Conservation (phyloP, 345 rosid genomes). For the Eucalyptus camaldulensis region DNA sequence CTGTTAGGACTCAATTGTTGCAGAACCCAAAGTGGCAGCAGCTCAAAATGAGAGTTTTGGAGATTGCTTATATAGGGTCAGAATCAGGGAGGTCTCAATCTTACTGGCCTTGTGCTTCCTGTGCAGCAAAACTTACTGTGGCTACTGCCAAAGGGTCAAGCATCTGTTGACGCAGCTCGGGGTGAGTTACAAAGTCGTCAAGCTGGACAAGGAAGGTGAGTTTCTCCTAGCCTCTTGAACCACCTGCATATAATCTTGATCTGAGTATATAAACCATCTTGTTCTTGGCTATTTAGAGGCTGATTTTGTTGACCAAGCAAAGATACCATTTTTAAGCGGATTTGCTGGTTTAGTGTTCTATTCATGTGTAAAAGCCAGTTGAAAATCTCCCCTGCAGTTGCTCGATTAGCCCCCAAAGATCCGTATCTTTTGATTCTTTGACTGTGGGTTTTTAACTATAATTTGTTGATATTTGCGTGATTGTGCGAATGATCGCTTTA, state of each 20-base stretch:
- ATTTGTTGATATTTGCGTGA: not conserved
- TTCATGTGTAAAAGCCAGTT: not conserved
- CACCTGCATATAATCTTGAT: not conserved
- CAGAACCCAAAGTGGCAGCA: too few species aligned
- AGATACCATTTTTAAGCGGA: not conserved
- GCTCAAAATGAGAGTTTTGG: too few species aligned
- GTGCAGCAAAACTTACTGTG: conserved; percentile 62
- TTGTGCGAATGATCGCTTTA: not conserved
- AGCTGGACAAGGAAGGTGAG: conserved; percentile 36
- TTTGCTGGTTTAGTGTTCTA: not conserved
- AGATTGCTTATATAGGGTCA: not conserved
- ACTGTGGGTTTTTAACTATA: not conserved
- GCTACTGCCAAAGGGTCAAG: conserved; percentile 49
- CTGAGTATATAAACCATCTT: not conserved
- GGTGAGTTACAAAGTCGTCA: conserved; percentile 28
- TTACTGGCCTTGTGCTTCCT: not conserved
- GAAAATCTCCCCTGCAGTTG: not conserved
- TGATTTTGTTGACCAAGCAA: not conserved
- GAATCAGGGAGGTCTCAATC: not conserved
- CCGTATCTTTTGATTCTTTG: not conserved
- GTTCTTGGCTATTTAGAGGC: not conserved
- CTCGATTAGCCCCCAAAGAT: not conserved
- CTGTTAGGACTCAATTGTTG: too few species aligned
- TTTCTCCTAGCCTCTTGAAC: not conserved
- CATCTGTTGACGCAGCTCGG: conserved; percentile 45